Evolutionary conservation across 176 grass and related monocot genomes (phyloP), one percentile per base, ranked within the genome.

Genomic region (Tuctoria greenei): DNA sequence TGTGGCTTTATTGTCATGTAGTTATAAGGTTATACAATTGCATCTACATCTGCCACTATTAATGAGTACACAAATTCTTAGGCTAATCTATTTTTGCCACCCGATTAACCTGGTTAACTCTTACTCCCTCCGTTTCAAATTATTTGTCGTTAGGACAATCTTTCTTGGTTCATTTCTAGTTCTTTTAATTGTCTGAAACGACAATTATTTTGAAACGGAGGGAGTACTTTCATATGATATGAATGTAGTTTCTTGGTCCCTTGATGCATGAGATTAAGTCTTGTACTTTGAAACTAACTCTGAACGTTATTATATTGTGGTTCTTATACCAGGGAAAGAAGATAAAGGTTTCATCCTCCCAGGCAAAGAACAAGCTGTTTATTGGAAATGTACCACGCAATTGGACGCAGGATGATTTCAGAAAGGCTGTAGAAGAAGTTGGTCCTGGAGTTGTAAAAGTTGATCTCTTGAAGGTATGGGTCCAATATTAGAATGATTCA

Each of bases 301-400:
- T 54, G 61, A 25, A 54, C 50, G 74, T 40, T 59, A 20, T 72
- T 44, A 9, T 54, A 21, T 44, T 75, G 28, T 69, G 55, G 64
- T 86, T 86, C 65, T 72, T 58, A 34, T 81, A 81, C 57, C 54
- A 94, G 89, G 91, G 84, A 63, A 98, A 88, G 36, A 88, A 74
- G 39, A 82, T 98, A 82, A 98, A 47, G 35, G 84, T 88, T 71
- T 90, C 95, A 15, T 72, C 88, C 18, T 92, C 91, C 15, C 89
- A 94, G 75, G 87, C 87, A 60, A 98, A 94, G 69, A 86, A 98
- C 86, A 86, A 81, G 76, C 73, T 98, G 38, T 98, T 98, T 62
- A 88, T 98, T 83, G 95, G 95, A 52, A 90, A 98, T 92, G 31
- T 98, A 63, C 95, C 95, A 39, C 71, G 66, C 64, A 82, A 75